A percentile compares a stretch with the other conserved stretches of the same genome.
phyloP scores from a whole-genome alignment of 805 yeast genomes.

The Schwanniomyces pseudopolymorphus region DNA sequence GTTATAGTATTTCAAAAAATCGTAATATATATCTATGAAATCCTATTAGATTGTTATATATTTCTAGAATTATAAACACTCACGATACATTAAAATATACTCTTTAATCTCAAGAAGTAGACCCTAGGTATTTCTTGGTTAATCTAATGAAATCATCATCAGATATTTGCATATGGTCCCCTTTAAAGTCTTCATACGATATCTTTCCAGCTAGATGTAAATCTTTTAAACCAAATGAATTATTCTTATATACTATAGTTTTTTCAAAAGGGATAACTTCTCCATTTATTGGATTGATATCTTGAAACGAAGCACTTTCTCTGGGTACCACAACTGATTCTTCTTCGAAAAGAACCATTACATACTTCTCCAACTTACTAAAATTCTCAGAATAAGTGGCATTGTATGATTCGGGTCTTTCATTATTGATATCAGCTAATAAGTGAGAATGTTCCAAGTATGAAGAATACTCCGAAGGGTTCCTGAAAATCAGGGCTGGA shows the following conservation, averaged over 20 bases:
- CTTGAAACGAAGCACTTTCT: conserved; percentile 68
- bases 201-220: conserved; percentile 46
- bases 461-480: conserved; percentile 49
- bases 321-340: conserved; percentile 75
- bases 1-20: no score
- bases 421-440: conserved; percentile 69
- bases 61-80: no score
- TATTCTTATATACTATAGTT: conserved; percentile 50
- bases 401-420: conserved; percentile 33
- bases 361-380: conserved; percentile 47
- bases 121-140: conserved; percentile 45
- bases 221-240: conserved; percentile 58
- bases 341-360: conserved; percentile 55
- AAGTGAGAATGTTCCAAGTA: conserved; percentile 59
- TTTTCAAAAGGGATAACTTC: conserved; percentile 43
- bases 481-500: conserved; percentile 78
- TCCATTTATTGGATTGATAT: conserved; percentile 46
- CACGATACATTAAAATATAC: no score
- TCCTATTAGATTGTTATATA: no score
- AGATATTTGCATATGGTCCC: conserved; percentile 64
- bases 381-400: conserved; percentile 45
- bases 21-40: no score
- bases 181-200: conserved; percentile 52
- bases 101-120: no score
- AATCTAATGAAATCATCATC: conserved; percentile 48